Conservation (phyloP, 2,329 filamentous ascomycete species). For the Zasmidium cellare region DNA sequence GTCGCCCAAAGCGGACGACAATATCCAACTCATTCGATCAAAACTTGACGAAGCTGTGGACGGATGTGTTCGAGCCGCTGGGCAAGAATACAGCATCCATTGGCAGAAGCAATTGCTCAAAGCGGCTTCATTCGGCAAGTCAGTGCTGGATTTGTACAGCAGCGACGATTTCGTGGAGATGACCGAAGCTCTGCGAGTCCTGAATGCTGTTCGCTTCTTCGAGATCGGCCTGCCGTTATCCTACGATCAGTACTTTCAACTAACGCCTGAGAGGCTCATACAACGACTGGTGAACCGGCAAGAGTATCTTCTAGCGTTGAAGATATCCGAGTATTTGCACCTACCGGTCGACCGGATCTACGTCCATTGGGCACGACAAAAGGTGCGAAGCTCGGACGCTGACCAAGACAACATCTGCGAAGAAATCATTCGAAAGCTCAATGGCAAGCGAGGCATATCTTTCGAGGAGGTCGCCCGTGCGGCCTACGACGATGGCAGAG, state of each 20-base stretch:
- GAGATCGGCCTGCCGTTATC: slow-evolving; percentile 87
- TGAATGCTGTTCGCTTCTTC: slow-evolving; percentile 90
- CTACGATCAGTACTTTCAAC: slow-evolving; percentile 88
- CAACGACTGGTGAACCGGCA: slow-evolving; percentile 82
- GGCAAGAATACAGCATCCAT: slow-evolving; percentile 82
- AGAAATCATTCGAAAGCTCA: slow-evolving; percentile 80
- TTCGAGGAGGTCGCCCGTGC: slow-evolving; percentile 92
- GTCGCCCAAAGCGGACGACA: slow-evolving; percentile 95
- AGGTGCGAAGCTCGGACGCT: slow-evolving; percentile 80
- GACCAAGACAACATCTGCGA: slow-evolving; percentile 86
- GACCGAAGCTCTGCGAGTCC: slow-evolving; percentile 87
- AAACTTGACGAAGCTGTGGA: slow-evolving; percentile 91
- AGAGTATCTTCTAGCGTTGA: slow-evolving; percentile 86
- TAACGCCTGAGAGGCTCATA: slow-evolving; percentile 87
- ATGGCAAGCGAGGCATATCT: slow-evolving; percentile 87
- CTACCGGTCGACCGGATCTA: slow-evolving; percentile 88
- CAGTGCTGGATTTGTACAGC: slow-evolving; percentile 93
- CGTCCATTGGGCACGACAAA: slow-evolving; percentile 94
- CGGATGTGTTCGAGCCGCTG: slow-evolving; percentile 87
- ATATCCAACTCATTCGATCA: slow-evolving; percentile 88
- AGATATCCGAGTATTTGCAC: slow-evolving; percentile 82
- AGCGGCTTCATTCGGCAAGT: slow-evolving; percentile 96
- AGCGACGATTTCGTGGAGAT: slow-evolving; percentile 99
- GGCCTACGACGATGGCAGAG: slow-evolving; percentile 89
- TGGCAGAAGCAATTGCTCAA: slow-evolving; percentile 97